Conservation (phyloP, 75 land plant species). For the Adiantum capillusveneris region DNA sequence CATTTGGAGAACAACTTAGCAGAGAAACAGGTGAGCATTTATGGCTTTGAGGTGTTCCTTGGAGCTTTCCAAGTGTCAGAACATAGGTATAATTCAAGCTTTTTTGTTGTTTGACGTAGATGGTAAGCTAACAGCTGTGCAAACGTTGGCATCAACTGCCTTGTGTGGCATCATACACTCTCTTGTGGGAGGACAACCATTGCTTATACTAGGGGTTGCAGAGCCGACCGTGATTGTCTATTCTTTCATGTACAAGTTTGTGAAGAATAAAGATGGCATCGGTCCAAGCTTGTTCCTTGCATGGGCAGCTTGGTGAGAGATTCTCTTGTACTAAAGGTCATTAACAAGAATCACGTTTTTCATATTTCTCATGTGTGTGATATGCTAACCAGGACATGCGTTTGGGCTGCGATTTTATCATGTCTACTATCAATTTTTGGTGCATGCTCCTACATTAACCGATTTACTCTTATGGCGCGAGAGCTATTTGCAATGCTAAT, state of each 20-base stretch:
- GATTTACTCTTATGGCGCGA: conserved; percentile 29
- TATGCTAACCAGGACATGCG: conserved; percentile 22
- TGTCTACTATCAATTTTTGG: conserved; percentile 15
- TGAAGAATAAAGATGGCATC: conserved; percentile 59
- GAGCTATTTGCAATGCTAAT: conserved; percentile 34
- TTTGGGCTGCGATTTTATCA: conserved; percentile 22
- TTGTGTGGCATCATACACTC: conserved; percentile 91
- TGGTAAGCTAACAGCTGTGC: conserved; percentile 46
- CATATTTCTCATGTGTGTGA: background rate
- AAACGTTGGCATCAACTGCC: conserved; percentile 83
- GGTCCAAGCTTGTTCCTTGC: conserved; percentile 61
- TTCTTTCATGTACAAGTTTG: conserved; percentile 88
- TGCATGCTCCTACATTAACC: conserved; percentile 33
- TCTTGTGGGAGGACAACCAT: conserved; percentile 85
- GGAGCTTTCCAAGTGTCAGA: background rate
- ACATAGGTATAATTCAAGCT: background rate
- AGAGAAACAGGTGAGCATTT: conserved; percentile 47
- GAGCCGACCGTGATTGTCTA: conserved; percentile 98
- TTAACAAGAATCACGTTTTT: background rate
- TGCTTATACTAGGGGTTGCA: conserved; percentile 88
- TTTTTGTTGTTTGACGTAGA: background rate
- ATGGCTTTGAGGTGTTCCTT: background rate
- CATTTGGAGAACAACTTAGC: conserved; percentile 71
- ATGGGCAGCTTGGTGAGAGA: conserved; percentile 80
- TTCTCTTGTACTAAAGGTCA: background rate